Evolutionary conservation across 2,329 filamentous ascomycete species (phyloP).

Genomic region (Fusarium sp.): DNA sequence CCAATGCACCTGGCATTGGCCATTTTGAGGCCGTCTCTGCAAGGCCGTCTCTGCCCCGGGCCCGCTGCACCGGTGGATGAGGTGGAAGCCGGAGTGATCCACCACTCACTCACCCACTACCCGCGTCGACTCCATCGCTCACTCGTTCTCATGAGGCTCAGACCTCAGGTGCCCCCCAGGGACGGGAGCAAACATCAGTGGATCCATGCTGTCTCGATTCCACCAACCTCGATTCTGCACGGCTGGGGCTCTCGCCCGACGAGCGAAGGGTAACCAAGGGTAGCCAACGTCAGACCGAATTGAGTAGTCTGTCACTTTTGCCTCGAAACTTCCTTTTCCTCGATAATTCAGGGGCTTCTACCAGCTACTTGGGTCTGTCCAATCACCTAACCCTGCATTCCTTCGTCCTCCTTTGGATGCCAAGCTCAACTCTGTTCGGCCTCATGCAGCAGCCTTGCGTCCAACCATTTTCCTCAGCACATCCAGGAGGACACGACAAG

Average conservation of each 20-base stretch:
- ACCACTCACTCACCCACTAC: slow-evolving; percentile 9
- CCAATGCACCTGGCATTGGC: slow-evolving; percentile 6
- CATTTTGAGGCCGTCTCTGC: background rate
- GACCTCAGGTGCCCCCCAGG: slow-evolving; percentile 21
- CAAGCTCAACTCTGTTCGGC: slow-evolving; percentile 3
- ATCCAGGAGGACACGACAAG: slow-evolving; percentile 14
- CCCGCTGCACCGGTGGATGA: background rate
- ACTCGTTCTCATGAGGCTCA: slow-evolving; percentile 22
- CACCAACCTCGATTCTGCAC: slow-evolving; percentile 10
- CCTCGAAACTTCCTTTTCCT: background rate
- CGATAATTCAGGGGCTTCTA: slow-evolving; percentile 2
- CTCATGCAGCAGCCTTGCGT: slow-evolving; percentile 13
- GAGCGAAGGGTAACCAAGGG: slow-evolving; percentile 3
- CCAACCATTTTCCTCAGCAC: slow-evolving; percentile 16
- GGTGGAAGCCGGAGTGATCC: slow-evolving; percentile 4
- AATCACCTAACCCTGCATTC: slow-evolving; percentile 2
- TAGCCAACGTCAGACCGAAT: slow-evolving; percentile 1
- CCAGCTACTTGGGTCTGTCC: background rate
- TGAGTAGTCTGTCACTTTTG: background rate
- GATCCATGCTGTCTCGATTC: slow-evolving; percentile 25
- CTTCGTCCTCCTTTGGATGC: background rate
- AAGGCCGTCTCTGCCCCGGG: background rate
- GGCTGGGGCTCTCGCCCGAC: slow-evolving; percentile 6
- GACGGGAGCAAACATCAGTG: slow-evolving; percentile 26
- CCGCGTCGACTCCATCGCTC: slow-evolving; percentile 10